These are phyloP conservation scores for Mollisia scopiformis DNA, from an alignment of 2,329 filamentous ascomycete species.

Conservation along the genomic window DNA sequence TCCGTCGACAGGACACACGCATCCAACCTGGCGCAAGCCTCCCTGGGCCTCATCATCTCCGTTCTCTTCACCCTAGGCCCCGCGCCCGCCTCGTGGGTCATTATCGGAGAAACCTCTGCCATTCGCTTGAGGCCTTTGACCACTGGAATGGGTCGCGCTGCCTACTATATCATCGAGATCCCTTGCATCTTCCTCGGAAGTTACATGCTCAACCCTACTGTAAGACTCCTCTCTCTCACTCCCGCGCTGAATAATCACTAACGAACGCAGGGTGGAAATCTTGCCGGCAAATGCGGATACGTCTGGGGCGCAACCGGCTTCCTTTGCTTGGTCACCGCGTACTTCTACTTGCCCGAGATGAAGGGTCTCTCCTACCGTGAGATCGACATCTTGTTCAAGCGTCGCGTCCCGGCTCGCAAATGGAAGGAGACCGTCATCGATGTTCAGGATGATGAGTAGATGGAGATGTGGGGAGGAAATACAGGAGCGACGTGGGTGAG, in stretches of 20 bases:
- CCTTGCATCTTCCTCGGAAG: conserved; percentile 66
- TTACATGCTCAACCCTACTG: conserved; percentile 62
- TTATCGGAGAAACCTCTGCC: conserved; percentile 68
- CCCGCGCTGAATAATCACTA: conserved; percentile 25
- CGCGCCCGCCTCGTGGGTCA: conserved; percentile 67
- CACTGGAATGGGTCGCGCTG: conserved; percentile 64
- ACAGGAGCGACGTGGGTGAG: neutral
- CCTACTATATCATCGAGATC: conserved; percentile 67
- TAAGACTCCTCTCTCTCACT: conserved; percentile 31
- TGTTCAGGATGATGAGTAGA: conserved; percentile 64
- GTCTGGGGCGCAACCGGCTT: conserved; percentile 62
- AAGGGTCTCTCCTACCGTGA: conserved; percentile 56
- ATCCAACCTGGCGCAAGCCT: conserved; percentile 53
- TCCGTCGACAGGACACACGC: conserved; percentile 46
- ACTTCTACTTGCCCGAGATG: conserved; percentile 60
- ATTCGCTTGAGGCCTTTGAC: conserved; percentile 67
- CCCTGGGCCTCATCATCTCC: conserved; percentile 66
- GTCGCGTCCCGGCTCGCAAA: conserved; percentile 39
- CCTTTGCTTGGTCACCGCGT: conserved; percentile 51
- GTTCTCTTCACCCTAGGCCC: conserved; percentile 65
- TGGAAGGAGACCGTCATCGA: conserved; percentile 58
- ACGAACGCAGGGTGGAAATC: conserved; percentile 41
- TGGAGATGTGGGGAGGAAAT: conserved; percentile 11
- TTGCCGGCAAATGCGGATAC: conserved; percentile 60
- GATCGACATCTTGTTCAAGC: conserved; percentile 51